These are phyloP conservation scores for Elasticomyces elasticus DNA, from an alignment of 495 filamentous ascomycete genomes.

Conservation along the genomic window DNA sequence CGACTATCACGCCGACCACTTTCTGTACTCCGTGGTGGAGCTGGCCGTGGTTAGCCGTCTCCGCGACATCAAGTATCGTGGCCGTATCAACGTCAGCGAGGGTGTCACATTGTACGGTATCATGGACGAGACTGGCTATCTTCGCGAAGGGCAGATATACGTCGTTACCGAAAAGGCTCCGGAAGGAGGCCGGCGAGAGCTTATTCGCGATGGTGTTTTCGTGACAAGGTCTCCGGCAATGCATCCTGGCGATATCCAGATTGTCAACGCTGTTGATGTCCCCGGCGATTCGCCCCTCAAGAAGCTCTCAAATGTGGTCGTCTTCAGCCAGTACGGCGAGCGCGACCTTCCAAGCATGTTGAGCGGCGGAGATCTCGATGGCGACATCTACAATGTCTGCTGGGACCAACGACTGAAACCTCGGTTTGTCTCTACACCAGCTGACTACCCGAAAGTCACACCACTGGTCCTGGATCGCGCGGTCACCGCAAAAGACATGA, in stretches of 20 bases:
- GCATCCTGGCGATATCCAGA: slow-evolving; percentile 72
- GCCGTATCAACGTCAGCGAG: slow-evolving; percentile 53
- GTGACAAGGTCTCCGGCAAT: slow-evolving; percentile 66
- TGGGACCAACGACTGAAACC: slow-evolving; percentile 46
- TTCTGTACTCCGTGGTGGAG: slow-evolving; percentile 56
- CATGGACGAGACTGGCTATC: slow-evolving; percentile 67
- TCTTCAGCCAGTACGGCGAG: slow-evolving; percentile 58
- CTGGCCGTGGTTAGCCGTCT: slow-evolving; percentile 53
- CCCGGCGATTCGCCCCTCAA: slow-evolving; percentile 52
- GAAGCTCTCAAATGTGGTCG: slow-evolving; percentile 58
- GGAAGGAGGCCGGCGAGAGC: slow-evolving; percentile 19
- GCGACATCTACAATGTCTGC: slow-evolving; percentile 68
- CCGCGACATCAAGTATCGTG: slow-evolving; percentile 62
- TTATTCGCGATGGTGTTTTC: slow-evolving; percentile 34
- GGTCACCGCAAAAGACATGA: slow-evolving; percentile 54
- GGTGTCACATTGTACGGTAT: slow-evolving; percentile 67
- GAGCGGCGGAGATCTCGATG: slow-evolving; percentile 74
- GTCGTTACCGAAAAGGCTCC: slow-evolving; percentile 37
- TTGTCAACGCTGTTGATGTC: slow-evolving; percentile 42
- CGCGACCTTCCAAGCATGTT: slow-evolving; percentile 69
- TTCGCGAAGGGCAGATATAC: slow-evolving; percentile 60
- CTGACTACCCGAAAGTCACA: slow-evolving; percentile 52
- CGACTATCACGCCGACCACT: slow-evolving; percentile 53
- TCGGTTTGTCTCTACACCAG: slow-evolving; percentile 39
- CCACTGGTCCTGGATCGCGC: slow-evolving; percentile 46